A percentile compares a stretch with the other conserved stretches of the same genome.
phyloP scores from a whole-genome alignment of 768 basidiomycete species.

The Sarcodon sp. region DNA sequence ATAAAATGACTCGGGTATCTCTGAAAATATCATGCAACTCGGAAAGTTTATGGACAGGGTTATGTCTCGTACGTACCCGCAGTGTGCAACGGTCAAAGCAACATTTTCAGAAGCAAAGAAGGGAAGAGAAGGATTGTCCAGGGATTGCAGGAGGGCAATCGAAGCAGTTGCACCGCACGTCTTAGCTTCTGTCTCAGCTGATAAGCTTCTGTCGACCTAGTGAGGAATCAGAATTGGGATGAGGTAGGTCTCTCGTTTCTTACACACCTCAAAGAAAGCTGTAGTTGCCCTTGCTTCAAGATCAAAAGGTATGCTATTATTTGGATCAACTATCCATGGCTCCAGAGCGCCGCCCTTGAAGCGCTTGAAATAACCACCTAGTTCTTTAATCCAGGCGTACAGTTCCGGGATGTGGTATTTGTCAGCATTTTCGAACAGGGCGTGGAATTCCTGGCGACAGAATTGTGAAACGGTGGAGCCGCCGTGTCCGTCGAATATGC shows the following conservation, averaged over 20 bases:
- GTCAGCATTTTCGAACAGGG: slow-evolving; percentile 68
- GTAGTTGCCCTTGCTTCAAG: slow-evolving; percentile 78
- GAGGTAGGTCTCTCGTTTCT: not conserved
- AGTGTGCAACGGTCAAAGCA: slow-evolving; percentile 83
- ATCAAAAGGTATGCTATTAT: slow-evolving; percentile 31
- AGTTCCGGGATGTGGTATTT: slow-evolving; percentile 64
- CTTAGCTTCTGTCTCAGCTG: slow-evolving; percentile 55
- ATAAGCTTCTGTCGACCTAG: slow-evolving; percentile 66
- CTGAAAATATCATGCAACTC: slow-evolving; percentile 22
- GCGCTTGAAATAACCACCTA: slow-evolving; percentile 86
- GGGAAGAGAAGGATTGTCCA: slow-evolving; percentile 68
- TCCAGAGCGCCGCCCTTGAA: slow-evolving; percentile 71
- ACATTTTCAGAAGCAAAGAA: slow-evolving; percentile 74
- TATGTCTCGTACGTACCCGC: slow-evolving; percentile 45
- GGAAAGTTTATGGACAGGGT: not conserved
- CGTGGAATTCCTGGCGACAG: slow-evolving; percentile 75
- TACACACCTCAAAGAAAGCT: slow-evolving; percentile 73
- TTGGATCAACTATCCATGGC: slow-evolving; percentile 40
- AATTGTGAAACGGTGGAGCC: slow-evolving; percentile 85
- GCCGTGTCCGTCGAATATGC: slow-evolving; percentile 91
- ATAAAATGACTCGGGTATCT: slow-evolving; percentile 82
- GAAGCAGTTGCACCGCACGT: slow-evolving; percentile 87
- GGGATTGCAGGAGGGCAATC: slow-evolving; percentile 79
- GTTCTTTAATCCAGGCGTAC: slow-evolving; percentile 61
- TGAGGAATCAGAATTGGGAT: slow-evolving; percentile 2